Evolutionary conservation across 163 green algal species (phyloP), one percentile per base, ranked within the genome.

Genomic region (Chlorella variabilis): DNA sequence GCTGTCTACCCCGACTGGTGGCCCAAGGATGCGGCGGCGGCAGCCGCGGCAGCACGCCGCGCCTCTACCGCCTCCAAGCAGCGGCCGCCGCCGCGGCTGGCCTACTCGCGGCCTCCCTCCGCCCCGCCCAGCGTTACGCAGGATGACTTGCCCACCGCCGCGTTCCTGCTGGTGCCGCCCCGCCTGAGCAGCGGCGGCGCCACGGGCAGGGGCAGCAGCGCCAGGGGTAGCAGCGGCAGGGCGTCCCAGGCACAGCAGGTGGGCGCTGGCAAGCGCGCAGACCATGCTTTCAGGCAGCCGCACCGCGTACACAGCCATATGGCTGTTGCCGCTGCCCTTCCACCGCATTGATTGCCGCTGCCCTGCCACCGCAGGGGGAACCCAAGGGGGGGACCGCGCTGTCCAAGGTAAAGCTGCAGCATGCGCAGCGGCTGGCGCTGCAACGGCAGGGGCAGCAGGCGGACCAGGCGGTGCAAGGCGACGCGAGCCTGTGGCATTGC

Each of bases 1-100:
- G 1, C 56, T 56, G 59, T 80, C 39, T 80, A 80, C 73, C 73
- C 73, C 0, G 73, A 80, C 73, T 80, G 73, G 73, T 80, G 73
- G 73, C 73, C 73, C 4, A 63, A 59, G 2, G 49, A 63, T 29
- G 38, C 38, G 36, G 65, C 23, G 25, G 65, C 65, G 56, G 65
- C 41, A 21, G 20, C 65, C 36, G 36, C 36, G 34, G 65, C 65
- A 51, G 63, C 63, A n/a, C 54, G 63, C 38, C 27, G 65, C 65
- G n/a, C 8, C 38, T 34, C 21, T 38, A 34, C 18, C 9, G 11
- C 2, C 17, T 5, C 38, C 41, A 73, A 58, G 38, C 17, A 4
- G 21, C 36, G 65, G 38, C 65, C 36, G 15, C 73, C 20, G 38
- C 73, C 73, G n/a, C 54, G 73, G 48, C 73, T 80, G 73, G 73